phyloP scores from a whole-genome alignment of 208 protist species.

The Porcisia deanei region DNA sequence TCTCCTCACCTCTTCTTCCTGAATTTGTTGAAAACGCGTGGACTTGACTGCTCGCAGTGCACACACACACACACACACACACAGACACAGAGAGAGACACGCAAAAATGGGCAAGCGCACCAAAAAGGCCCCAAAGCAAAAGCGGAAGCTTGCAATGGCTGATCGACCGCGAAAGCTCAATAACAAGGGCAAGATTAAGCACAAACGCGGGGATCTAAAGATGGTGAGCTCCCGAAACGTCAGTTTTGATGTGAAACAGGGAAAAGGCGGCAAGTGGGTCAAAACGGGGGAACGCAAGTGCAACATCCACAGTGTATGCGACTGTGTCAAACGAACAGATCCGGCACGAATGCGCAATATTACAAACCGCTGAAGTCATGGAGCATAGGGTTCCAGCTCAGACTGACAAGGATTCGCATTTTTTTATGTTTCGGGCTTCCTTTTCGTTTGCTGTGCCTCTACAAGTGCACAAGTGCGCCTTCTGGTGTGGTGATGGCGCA shows the following conservation, averaged over 20 bases:
- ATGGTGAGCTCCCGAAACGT: constrained; percentile 80
- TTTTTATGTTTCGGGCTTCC: background rate
- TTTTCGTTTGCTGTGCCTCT: background rate
- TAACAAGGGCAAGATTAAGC: constrained; percentile 84
- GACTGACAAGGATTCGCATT: too few relatives aligned
- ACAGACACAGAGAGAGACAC: background rate
- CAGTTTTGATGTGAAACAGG: constrained; percentile 84
- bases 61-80: background rate
- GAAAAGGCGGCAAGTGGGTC: constrained; percentile 85
- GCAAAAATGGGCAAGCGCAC: constrained; percentile 77
- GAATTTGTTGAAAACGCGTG: background rate
- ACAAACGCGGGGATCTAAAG: constrained; percentile 80
- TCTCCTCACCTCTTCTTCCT: background rate
- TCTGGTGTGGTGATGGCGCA: background rate
- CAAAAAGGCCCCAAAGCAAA: constrained; percentile 85
- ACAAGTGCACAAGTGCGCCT: background rate
- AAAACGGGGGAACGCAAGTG: constrained; percentile 83
- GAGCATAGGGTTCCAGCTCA: background rate
- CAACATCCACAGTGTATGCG: constrained; percentile 90
- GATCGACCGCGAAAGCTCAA: constrained; percentile 82
- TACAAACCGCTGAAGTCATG: constrained; percentile 75
- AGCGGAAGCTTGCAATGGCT: constrained; percentile 75
- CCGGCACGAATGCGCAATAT: constrained; percentile 77
- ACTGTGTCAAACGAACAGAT: constrained; percentile 89
- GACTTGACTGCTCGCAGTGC: background rate